phyloP scores from a whole-genome alignment of 371 early-diverging fungal species.

The Coemansia sp. region DNA sequence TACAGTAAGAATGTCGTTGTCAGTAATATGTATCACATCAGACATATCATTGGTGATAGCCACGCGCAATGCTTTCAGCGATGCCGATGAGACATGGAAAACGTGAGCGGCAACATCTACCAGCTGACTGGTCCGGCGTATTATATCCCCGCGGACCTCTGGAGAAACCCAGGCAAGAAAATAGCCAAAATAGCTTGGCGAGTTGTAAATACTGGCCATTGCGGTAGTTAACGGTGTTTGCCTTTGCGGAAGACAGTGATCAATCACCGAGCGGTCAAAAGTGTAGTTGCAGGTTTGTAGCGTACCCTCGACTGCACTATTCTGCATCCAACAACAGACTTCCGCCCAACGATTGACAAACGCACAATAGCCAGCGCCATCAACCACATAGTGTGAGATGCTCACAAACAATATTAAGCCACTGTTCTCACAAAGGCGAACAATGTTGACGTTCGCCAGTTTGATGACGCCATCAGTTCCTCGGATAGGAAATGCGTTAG shows the following conservation, averaged over 20 bases:
- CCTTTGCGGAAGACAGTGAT: not conserved
- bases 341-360: slow-evolving; percentile 32
- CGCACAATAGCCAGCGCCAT: slow-evolving; percentile 19
- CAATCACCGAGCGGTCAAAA: slow-evolving; percentile 2
- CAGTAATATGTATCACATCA: not conserved
- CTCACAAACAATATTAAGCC: slow-evolving; percentile 25
- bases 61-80: slow-evolving; percentile 1
- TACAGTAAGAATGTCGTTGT: slow-evolving; percentile 18
- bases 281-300: not conserved
- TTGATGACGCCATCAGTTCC: slow-evolving; percentile 6
- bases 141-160: not conserved
- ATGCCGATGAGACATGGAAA: slow-evolving; percentile 5
- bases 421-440: slow-evolving; percentile 24
- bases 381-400: slow-evolving; percentile 27
- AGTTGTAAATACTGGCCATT: not conserved
- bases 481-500: not conserved
- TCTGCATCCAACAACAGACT: not conserved
- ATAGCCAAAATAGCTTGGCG: not conserved
- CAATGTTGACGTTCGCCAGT: slow-evolving; percentile 10
- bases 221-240: not conserved
- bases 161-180: slow-evolving; percentile 13
- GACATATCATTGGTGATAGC: not conserved
- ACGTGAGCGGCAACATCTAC: not conserved
- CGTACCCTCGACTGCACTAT: not conserved
- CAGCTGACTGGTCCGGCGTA: not conserved